A percentile compares a stretch with the other conserved stretches of the same genome.
Conservation (phyloP, 139 green algal species). For the Tetraselmis striata region DNA sequence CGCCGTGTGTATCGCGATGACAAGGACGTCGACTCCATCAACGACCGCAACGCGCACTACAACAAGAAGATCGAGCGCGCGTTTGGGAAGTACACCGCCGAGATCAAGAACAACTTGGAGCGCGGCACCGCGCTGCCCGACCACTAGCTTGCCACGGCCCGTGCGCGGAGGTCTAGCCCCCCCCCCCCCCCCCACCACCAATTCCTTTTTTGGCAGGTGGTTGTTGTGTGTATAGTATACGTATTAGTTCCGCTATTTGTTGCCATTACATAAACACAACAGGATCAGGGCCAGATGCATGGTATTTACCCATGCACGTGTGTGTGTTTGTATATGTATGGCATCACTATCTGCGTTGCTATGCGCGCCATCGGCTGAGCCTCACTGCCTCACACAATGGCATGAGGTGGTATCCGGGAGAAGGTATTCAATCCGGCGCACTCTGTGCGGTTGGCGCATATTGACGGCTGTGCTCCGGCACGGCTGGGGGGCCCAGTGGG, state of each 20-base stretch:
- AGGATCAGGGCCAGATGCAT: too few relatives aligned
- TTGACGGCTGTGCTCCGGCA: background rate
- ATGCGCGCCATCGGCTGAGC: background rate
- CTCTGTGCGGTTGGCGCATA: background rate
- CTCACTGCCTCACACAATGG: background rate
- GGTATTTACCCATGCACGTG: too few relatives aligned
- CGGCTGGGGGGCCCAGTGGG: too few relatives aligned
- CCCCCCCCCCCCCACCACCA: conserved; percentile 80
- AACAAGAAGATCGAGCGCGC: conserved; percentile 94
- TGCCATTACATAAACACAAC: background rate
- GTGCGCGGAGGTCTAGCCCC: too few relatives aligned
- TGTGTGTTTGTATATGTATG: too few relatives aligned
- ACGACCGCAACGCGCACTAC: conserved; percentile 91
- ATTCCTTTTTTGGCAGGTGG: background rate
- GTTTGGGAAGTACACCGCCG: conserved; percentile 72
- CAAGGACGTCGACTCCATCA: conserved; percentile 93
- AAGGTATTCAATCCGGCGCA: background rate
- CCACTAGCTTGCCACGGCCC: too few relatives aligned
- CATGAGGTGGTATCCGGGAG: background rate
- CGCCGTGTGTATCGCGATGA: conserved; percentile 58
- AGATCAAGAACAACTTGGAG: conserved; percentile 97
- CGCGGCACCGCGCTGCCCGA: conserved; percentile 93
- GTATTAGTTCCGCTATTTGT: background rate
- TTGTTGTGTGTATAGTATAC: background rate
- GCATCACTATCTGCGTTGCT: background rate